A percentile compares a stretch with the other conserved stretches of the same genome.
These are phyloP conservation scores for Talaromyces borbonicus DNA, from an alignment of 495 filamentous ascomycete species.

Conservation along the genomic window DNA sequence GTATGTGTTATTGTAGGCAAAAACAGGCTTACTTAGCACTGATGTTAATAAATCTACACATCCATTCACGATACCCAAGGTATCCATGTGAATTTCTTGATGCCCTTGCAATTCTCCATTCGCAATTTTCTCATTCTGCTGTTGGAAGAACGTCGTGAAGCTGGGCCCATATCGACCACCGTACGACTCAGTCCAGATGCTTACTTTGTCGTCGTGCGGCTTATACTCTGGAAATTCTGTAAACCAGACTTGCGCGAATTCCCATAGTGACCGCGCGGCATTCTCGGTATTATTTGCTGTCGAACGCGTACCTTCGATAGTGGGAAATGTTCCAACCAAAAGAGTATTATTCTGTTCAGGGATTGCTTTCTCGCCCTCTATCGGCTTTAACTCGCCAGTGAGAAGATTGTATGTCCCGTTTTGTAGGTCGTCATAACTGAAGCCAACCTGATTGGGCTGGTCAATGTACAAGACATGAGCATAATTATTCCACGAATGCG, in stretches of 20 bases:
- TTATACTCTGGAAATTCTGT: constrained; percentile 45
- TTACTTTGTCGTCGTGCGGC: constrained; percentile 44
- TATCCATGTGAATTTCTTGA: constrained; percentile 38
- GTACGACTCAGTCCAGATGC: constrained; percentile 49
- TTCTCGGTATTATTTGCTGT: constrained; percentile 46
- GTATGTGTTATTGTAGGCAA: constrained; percentile 70
- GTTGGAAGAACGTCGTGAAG: constrained; percentile 54
- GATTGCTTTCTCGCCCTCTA: constrained; percentile 23
- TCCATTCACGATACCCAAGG: constrained; percentile 53
- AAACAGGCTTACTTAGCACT: constrained; percentile 52
- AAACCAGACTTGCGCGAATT: constrained; percentile 50
- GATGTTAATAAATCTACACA: constrained; percentile 69
- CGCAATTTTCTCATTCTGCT: constrained; percentile 50
- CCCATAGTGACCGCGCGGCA: constrained; percentile 44
- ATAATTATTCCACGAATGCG: constrained; percentile 52
- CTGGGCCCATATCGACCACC: constrained; percentile 60
- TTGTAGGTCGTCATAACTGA: constrained; percentile 43
- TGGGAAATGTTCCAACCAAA: constrained; percentile 50
- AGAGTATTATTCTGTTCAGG: constrained; percentile 51
- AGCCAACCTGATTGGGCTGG: constrained; percentile 53
- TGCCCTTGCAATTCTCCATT: constrained; percentile 25
- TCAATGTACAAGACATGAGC: constrained; percentile 59
- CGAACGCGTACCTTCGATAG: constrained; percentile 27
- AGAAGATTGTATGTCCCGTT: constrained; percentile 40
- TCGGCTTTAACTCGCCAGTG: constrained; percentile 27